A percentile compares a stretch with the other conserved stretches of the same genome.
phyloP scores from a whole-genome alignment of 2,329 filamentous ascomycete genomes.

The Aspergillus brunneoviolaceus region DNA sequence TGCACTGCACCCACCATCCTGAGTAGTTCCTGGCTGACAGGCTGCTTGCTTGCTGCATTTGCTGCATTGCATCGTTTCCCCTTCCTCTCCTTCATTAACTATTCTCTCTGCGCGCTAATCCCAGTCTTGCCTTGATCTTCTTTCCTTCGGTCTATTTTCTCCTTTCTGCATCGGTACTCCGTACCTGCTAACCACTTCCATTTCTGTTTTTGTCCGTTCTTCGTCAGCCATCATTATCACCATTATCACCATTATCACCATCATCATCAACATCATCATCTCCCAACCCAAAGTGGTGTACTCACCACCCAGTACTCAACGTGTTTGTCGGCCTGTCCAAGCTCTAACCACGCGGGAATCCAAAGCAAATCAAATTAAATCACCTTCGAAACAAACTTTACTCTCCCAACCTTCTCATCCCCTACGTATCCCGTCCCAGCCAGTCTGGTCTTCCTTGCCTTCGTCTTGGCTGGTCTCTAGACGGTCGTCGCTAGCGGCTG shows the following conservation, averaged over 20 bases:
- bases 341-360: background rate
- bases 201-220: background rate
- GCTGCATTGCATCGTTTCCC: background rate
- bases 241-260: no score
- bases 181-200: background rate
- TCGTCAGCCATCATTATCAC: no score
- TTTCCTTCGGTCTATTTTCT: constrained; percentile 2
- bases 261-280: background rate
- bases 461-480: constrained; percentile 13
- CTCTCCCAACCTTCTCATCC: background rate
- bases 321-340: background rate
- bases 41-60: no score
- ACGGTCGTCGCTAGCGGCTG: constrained; percentile 7
- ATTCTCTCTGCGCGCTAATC: constrained; percentile 6
- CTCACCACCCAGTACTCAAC: background rate
- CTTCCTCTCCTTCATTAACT: background rate
- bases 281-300: background rate
- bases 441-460: constrained; percentile 10
- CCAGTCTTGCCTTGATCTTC: background rate
- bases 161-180: background rate
- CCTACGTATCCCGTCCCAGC: background rate
- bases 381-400: background rate
- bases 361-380: background rate
- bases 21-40: no score
- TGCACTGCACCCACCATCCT: background rate